A percentile compares a stretch with the other conserved stretches of the same genome.
Evolutionary conservation across 805 yeast genomes (phyloP).

Genomic region (Sugiyamaella marilandica): DNA sequence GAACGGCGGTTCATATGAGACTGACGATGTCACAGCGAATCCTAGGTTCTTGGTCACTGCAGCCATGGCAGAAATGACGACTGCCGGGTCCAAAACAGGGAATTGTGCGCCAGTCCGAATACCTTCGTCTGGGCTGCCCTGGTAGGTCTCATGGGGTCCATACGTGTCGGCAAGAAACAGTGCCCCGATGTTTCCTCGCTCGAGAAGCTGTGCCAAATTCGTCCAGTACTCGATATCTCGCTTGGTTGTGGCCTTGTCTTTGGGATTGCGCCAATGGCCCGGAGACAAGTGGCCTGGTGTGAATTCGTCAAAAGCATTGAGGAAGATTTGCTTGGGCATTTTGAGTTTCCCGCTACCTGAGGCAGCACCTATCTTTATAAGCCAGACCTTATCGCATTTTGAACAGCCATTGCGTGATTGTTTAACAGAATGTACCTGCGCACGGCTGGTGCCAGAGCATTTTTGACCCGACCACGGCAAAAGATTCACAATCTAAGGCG

Average conservation of each 20-base stretch:
- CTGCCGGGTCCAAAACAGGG: slow-evolving; percentile 40
- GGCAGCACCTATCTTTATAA: too few relatives aligned
- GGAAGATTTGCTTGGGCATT: slow-evolving; percentile 27
- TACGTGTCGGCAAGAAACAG: slow-evolving; percentile 40
- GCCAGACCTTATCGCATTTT: not conserved
- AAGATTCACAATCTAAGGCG: too few relatives aligned
- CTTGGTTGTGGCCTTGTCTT: slow-evolving; percentile 30
- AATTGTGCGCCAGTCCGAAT: slow-evolving; percentile 32
- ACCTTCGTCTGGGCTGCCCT: slow-evolving; percentile 36
- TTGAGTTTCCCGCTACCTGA: too few relatives aligned
- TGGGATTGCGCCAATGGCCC: slow-evolving; percentile 38
- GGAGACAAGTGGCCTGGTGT: slow-evolving; percentile 26
- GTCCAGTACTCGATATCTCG: slow-evolving; percentile 36
- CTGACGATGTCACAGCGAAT: slow-evolving; percentile 41
- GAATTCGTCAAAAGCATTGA: slow-evolving; percentile 37
- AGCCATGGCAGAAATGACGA: slow-evolving; percentile 40
- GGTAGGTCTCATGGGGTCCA: slow-evolving; percentile 39
- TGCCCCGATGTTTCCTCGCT: slow-evolving; percentile 36
- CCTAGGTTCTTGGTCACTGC: slow-evolving; percentile 38
- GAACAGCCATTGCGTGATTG: not conserved
- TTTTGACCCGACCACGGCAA: too few relatives aligned
- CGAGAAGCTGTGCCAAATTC: slow-evolving; percentile 35
- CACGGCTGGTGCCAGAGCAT: too few relatives aligned
- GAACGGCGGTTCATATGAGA: slow-evolving; percentile 41
- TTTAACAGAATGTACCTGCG: too few relatives aligned